phyloP scores from a whole-genome alignment of 805 yeast genomes.

The Huiozyma sinensis region DNA sequence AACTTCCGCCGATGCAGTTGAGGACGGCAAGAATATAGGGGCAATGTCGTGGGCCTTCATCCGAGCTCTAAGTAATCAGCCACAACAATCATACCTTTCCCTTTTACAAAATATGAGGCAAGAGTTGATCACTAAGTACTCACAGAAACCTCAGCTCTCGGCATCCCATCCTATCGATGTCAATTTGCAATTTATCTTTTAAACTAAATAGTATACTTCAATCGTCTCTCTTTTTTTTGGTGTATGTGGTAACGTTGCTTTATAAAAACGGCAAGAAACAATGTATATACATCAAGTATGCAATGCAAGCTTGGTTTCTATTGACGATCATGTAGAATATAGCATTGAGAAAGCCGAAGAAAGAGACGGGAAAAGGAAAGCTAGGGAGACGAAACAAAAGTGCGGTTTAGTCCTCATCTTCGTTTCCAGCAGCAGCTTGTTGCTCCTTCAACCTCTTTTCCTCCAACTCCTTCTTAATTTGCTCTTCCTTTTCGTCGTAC shows the following conservation, averaged over 20 bases:
- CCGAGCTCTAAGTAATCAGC: slow-evolving; percentile 46
- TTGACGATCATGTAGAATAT: not conserved
- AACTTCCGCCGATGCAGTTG: slow-evolving; percentile 73
- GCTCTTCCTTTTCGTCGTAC: slow-evolving; percentile 36
- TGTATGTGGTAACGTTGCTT: no score
- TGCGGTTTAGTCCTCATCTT: not conserved
- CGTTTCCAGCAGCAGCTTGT: slow-evolving; percentile 10
- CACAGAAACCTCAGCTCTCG: slow-evolving; percentile 77
- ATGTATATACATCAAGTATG: no score
- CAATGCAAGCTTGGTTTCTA: no score
- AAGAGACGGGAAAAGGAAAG: not conserved
- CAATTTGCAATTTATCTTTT: slow-evolving; percentile 40
- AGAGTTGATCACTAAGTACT: slow-evolving; percentile 50
- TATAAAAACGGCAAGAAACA: no score
- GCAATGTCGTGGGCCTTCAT: slow-evolving; percentile 80
- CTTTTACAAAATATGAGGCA: slow-evolving; percentile 61
- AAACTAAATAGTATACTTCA: slow-evolving; percentile 1
- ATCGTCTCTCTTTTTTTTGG: no score
- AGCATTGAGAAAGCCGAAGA: not conserved
- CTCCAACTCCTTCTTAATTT: slow-evolving; percentile 24
- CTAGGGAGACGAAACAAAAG: not conserved
- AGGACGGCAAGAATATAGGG: slow-evolving; percentile 64
- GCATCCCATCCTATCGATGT: slow-evolving; percentile 73
- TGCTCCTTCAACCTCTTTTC: slow-evolving; percentile 24
- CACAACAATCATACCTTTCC: slow-evolving; percentile 58